These are phyloP conservation scores for Aspergillus sp. DNA, from an alignment of 2,329 filamentous ascomycete species.

Conservation along the genomic window DNA sequence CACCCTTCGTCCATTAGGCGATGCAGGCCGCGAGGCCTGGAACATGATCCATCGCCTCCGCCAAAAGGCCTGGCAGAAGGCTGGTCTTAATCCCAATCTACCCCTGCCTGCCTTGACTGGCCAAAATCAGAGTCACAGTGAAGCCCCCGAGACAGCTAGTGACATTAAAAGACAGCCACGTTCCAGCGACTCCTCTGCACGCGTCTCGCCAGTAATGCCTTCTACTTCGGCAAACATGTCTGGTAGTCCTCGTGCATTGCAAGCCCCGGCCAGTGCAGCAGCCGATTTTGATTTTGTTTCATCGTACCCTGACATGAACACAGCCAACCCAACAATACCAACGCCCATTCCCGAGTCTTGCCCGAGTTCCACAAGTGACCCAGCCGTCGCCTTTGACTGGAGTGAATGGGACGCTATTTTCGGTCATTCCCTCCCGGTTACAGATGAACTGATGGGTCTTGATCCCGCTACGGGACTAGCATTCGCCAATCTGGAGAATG, in stretches of 20 bases:
- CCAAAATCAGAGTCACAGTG: slow-evolving; percentile 41
- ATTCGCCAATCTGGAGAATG: slow-evolving; percentile 25
- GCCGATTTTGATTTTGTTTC: slow-evolving; percentile 41
- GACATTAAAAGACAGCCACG: too few species aligned
- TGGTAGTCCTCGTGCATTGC: slow-evolving; percentile 19
- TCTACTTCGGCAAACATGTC: slow-evolving; percentile 25
- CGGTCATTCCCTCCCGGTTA: slow-evolving; percentile 45
- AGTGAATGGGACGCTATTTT: slow-evolving; percentile 52
- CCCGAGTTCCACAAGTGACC: too few species aligned
- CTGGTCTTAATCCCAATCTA: slow-evolving; percentile 46
- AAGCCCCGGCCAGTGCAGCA: slow-evolving; percentile 37
- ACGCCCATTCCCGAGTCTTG: too few species aligned
- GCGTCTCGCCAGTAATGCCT: slow-evolving; percentile 8
- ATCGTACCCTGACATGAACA: too few species aligned
- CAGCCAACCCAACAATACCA: too few species aligned
- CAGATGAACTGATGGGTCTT: slow-evolving; percentile 46
- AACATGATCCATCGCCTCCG: slow-evolving; percentile 49
- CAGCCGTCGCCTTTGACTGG: slow-evolving; percentile 35
- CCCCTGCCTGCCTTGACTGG: slow-evolving; percentile 46
- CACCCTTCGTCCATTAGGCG: slow-evolving; percentile 45
- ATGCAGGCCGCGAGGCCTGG: slow-evolving; percentile 50
- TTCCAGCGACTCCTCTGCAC: too few species aligned
- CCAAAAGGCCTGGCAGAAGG: slow-evolving; percentile 50
- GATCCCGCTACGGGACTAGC: slow-evolving; percentile 39
- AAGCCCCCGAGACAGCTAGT: slow-evolving; percentile 19